phyloP scores from a whole-genome alignment of 176 grass and related monocot species.

The Tuctoria greenei region DNA sequence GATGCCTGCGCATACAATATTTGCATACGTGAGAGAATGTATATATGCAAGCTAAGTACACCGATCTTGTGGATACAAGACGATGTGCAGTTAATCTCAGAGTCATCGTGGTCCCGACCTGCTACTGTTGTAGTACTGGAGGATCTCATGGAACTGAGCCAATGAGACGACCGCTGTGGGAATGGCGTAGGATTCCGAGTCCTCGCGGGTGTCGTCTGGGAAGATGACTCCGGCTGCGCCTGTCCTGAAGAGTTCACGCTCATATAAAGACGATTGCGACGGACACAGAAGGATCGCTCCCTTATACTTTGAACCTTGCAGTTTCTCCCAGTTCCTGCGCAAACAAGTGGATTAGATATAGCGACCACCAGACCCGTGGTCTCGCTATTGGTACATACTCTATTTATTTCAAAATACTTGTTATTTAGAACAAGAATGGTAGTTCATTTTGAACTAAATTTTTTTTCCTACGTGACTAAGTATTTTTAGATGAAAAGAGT shows the following conservation, averaged over 20 bases:
- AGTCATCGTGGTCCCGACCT: neutral
- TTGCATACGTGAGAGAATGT: too few species aligned
- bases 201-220: rapidly evolving
- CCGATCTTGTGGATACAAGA: too few species aligned
- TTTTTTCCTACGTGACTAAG: too few species aligned
- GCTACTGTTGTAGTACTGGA: slow-evolving; percentile 10
- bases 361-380: too few species aligned
- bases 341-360: too few species aligned
- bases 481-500: too few species aligned
- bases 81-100: too few species aligned
- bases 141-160: neutral
- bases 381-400: too few species aligned
- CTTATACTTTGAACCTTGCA: neutral
- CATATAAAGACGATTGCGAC: neutral
- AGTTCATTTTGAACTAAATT: too few species aligned
- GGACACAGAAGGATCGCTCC: slow-evolving; percentile 18
- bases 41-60: too few species aligned
- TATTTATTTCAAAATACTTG: too few species aligned
- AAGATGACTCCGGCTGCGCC: slow-evolving; percentile 4
- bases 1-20: neutral
- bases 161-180: rapidly evolving
- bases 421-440: too few species aligned
- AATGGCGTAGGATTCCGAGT: neutral
- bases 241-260: neutral
- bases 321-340: neutral